These are phyloP conservation scores for Sugiyamaella grinbergsii DNA, from an alignment of 1,139 yeast species.

Conservation along the genomic window DNA sequence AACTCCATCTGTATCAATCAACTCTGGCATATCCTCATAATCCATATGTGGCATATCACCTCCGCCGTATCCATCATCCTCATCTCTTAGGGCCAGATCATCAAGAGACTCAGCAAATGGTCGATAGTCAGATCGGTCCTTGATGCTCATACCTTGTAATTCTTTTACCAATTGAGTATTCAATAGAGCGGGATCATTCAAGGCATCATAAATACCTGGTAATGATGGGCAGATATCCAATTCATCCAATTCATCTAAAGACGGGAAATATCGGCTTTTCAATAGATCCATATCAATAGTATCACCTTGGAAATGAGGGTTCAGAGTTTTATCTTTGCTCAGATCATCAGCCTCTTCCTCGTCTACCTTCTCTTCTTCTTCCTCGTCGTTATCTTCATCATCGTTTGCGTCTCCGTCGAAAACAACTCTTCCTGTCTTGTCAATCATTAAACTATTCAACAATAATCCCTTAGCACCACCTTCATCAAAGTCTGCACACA, in stretches of 20 bases:
- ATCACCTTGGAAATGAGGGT: conserved; percentile 26
- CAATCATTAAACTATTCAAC: conserved; percentile 67
- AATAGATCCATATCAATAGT: conserved; percentile 28
- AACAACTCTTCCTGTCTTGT: conserved; percentile 60
- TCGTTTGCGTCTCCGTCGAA: conserved; percentile 51
- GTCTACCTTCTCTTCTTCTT: conserved; percentile 29
- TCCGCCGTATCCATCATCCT: conserved; percentile 20
- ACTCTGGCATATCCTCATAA: conserved; percentile 30
- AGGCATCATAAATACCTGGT: conserved; percentile 56
- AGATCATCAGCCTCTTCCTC: conserved; percentile 26
- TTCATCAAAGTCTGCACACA: conserved; percentile 90
- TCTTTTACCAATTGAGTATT: conserved; percentile 31
- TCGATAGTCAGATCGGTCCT: conserved; percentile 10
- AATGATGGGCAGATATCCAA: conserved; percentile 65
- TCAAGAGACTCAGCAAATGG: conserved; percentile 16
- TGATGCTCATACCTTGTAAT: conserved; percentile 28
- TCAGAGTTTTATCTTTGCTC: conserved; percentile 21
- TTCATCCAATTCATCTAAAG: conserved; percentile 41
- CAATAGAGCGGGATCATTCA: conserved; percentile 49
- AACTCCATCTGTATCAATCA: conserved; percentile 37
- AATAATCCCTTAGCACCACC: conserved; percentile 90
- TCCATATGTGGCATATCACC: conserved; percentile 23
- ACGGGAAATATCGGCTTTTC: conserved; percentile 31
- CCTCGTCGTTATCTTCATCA: conserved; percentile 33
- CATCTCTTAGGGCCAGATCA: conserved; percentile 19